A percentile compares a stretch with the other conserved stretches of the same genome.
These are phyloP conservation scores for Paramyrothecium roridum DNA, from an alignment of 2,329 filamentous ascomycete genomes.

Conservation along the genomic window DNA sequence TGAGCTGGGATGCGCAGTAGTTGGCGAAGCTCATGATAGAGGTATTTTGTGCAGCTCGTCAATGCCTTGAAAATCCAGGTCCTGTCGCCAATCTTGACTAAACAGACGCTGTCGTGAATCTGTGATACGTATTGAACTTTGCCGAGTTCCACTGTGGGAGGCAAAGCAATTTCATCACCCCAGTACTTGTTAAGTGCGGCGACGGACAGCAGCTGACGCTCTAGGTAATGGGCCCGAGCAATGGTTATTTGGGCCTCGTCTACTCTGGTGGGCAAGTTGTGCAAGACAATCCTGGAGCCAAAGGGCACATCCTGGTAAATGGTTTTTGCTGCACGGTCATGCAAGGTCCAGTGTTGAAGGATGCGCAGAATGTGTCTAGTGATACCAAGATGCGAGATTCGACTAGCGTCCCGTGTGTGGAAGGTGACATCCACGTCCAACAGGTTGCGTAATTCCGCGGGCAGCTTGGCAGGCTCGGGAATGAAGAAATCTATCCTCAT, in stretches of 20 bases:
- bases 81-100: constrained; percentile 41
- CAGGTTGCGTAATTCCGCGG: constrained; percentile 36
- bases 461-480: constrained; percentile 42
- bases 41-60: constrained; percentile 54
- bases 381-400: constrained; percentile 48
- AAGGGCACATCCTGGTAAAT: constrained; percentile 50
- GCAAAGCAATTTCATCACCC: constrained; percentile 36
- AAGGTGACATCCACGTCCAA: constrained; percentile 50
- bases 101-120: constrained; percentile 57
- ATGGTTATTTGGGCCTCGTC: constrained; percentile 42
- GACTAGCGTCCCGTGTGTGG: constrained; percentile 48
- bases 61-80: constrained; percentile 57
- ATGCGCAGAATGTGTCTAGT: constrained; percentile 51
- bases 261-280: constrained; percentile 45
- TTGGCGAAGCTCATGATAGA: constrained; percentile 59
- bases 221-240: constrained; percentile 49
- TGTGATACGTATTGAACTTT: constrained; percentile 49
- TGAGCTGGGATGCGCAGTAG: constrained; percentile 51
- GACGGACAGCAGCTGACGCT: constrained; percentile 47
- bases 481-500: constrained; percentile 58
- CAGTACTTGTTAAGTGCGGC: constrained; percentile 40
- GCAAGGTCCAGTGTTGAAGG: constrained; percentile 47
- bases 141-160: constrained; percentile 45
- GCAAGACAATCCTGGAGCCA: constrained; percentile 54
- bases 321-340: constrained; percentile 20